Base-by-base conservation (phyloP, 2,329 filamentous ascomycete genomes). In the Fusarium chaquense region DNA sequence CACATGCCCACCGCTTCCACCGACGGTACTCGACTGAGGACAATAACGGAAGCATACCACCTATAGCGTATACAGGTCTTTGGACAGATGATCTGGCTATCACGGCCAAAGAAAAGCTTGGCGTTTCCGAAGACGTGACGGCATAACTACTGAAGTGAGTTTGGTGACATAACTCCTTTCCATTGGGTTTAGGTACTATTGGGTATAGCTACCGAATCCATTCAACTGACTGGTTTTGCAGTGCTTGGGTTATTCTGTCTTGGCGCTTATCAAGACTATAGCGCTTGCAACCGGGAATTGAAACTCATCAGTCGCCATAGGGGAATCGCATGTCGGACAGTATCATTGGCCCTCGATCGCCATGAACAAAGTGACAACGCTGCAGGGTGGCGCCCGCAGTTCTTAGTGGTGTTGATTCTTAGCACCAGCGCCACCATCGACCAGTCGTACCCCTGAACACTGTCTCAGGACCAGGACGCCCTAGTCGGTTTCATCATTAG, bases 401-500 rank as follows among this genome's bases (percentile, higher is more conserved):
- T 28, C 30, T 62, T 18, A 9, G 28, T 43, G 55, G 41, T 47
- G 49, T 58, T 62, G 67, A 65, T 74, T 75, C 74, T 75, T 75
- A 73, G 73, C 67, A 70, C 24, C 38, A 50, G 61, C 56, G 66
- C 68, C 62, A 72, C 63, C 49, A 46, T 46, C 54, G 26, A 45
- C 40, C 69, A 53, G 56, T 43, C 28, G 28, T 30, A 30, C 28
- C 28, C 28, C 28, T 30, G 28, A 4, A 30, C 33, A 24, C 22
- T 46, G 69, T 72, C 65, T 71, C 69, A 72, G 66, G 69, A 52
- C 45, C 54, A 51, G 70, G 49, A 30, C 58, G 24, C 58, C 69
- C 67, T 64, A 69, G 62, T 62, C 44, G 62, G 73, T 75, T 75
- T 75, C 73, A 75, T 63, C 65, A 62, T 75, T 69, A 75, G 73